Conservation (phyloP, 495 filamentous ascomycete species). For the Neurospora sp. region DNA sequence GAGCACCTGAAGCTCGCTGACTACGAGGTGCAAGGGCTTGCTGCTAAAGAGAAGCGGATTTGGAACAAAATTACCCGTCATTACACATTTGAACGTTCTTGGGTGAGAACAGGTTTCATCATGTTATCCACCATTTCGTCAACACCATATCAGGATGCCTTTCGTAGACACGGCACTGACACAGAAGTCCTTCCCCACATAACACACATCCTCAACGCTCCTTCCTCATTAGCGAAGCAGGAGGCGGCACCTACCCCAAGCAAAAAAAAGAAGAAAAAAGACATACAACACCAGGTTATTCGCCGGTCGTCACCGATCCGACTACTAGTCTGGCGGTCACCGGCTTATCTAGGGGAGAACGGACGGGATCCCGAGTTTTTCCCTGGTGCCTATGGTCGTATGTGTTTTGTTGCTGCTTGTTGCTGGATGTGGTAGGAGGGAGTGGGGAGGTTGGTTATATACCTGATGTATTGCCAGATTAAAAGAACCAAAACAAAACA, state of each 20-base stretch:
- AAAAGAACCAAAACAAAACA: not conserved
- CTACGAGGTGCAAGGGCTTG: too few species aligned
- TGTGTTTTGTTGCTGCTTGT: not conserved
- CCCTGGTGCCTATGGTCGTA: not conserved
- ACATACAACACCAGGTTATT: conserved; percentile 12
- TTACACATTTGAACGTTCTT: too few species aligned
- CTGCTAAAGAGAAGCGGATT: too few species aligned
- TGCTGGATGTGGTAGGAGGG: not conserved
- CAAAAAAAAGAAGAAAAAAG: not conserved
- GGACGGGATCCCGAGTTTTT: too few species aligned
- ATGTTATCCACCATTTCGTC: too few species aligned
- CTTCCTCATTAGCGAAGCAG: not conserved
- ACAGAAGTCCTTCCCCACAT: not conserved
- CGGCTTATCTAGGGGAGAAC: too few species aligned
- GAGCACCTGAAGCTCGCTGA: too few species aligned
- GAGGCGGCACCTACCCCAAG: not conserved
- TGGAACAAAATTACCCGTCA: too few species aligned
- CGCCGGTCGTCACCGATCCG: conserved; percentile 32
- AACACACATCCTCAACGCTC: not conserved
- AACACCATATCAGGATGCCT: too few species aligned
- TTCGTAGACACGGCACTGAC: too few species aligned
- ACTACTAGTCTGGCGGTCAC: conserved; percentile 23
- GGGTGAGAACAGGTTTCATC: too few species aligned
- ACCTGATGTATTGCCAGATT: not conserved
- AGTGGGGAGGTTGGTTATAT: not conserved